phyloP scores from a whole-genome alignment of 352 stramenopile genomes.

The Pythium guiyangense region DNA sequence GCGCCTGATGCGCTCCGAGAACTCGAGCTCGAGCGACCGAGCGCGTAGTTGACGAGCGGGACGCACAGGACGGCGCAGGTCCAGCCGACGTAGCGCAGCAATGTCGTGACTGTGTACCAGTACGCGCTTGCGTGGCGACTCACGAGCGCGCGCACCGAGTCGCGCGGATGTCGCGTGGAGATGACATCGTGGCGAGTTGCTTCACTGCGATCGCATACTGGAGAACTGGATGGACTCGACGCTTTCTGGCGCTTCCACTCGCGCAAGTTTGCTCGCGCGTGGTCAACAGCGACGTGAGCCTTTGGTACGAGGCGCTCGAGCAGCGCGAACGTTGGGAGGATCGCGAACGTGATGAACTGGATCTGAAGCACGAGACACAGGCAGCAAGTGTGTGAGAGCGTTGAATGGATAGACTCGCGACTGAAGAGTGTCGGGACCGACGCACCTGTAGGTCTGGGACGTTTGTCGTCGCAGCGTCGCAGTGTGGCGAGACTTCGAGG shows the following conservation, averaged over 20 bases:
- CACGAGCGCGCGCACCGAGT: not conserved
- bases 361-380: constrained; percentile 10
- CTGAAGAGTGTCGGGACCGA: not conserved
- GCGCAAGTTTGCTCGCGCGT: constrained; percentile 13
- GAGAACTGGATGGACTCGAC: too few relatives aligned
- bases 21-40: not conserved
- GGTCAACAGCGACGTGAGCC: constrained; percentile 7
- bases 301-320: constrained; percentile 15
- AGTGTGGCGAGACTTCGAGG: constrained; percentile 19
- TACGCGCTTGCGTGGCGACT: not conserved
- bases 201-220: too few relatives aligned
- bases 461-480: constrained; percentile 11
- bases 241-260: constrained; percentile 12
- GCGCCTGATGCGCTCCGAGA: not conserved
- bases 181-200: too few relatives aligned
- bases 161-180: not conserved
- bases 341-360: constrained; percentile 22
- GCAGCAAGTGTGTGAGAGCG: not conserved
- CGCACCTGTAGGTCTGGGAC: constrained; percentile 20
- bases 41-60: not conserved
- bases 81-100: not conserved
- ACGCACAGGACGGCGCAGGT: not conserved
- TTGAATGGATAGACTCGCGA: not conserved
- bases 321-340: constrained; percentile 21
- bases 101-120: not conserved